These are phyloP conservation scores for Scedosporium apiospermum DNA, from an alignment of 2,329 filamentous ascomycete species.

Conservation along the genomic window DNA sequence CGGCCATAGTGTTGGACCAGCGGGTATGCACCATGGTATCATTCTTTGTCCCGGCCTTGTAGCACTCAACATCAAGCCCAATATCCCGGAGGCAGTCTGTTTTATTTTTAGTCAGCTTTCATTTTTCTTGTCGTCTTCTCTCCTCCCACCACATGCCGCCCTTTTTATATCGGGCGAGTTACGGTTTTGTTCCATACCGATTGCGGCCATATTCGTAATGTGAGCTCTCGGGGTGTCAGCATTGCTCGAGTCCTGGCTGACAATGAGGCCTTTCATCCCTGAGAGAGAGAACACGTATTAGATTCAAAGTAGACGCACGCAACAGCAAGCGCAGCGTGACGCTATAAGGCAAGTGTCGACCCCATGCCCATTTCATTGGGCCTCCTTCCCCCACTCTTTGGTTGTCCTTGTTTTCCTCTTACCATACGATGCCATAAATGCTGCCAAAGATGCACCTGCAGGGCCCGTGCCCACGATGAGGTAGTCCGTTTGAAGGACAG, in stretches of 20 bases:
- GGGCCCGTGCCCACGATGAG: too few relatives aligned
- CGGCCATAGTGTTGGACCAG: slow-evolving; percentile 40
- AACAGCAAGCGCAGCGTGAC: too few relatives aligned
- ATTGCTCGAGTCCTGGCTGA: slow-evolving; percentile 35
- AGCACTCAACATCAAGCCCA: slow-evolving; percentile 30
- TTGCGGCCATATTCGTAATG: slow-evolving; percentile 46
- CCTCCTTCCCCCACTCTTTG: too few relatives aligned
- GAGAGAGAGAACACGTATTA: background rate
- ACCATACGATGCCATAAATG: too few relatives aligned
- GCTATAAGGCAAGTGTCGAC: too few relatives aligned
- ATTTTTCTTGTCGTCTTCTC: too few relatives aligned
- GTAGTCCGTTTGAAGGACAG: too few relatives aligned
- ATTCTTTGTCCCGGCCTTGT: slow-evolving; percentile 23
- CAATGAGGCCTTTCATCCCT: slow-evolving; percentile 40
- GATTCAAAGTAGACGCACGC: too few relatives aligned
- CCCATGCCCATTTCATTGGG: too few relatives aligned
- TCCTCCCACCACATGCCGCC: background rate
- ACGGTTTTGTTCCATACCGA: slow-evolving; percentile 18
- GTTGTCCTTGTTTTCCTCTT: too few relatives aligned
- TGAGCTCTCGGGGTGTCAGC: slow-evolving; percentile 47
- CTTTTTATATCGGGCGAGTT: slow-evolving; percentile 14
- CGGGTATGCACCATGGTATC: slow-evolving; percentile 35
- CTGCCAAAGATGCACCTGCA: too few relatives aligned
- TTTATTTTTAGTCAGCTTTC: background rate
- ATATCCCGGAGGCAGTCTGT: slow-evolving; percentile 26